Base-by-base conservation (phyloP, 306 rosid species). In the Vigna hirtella region DNA sequence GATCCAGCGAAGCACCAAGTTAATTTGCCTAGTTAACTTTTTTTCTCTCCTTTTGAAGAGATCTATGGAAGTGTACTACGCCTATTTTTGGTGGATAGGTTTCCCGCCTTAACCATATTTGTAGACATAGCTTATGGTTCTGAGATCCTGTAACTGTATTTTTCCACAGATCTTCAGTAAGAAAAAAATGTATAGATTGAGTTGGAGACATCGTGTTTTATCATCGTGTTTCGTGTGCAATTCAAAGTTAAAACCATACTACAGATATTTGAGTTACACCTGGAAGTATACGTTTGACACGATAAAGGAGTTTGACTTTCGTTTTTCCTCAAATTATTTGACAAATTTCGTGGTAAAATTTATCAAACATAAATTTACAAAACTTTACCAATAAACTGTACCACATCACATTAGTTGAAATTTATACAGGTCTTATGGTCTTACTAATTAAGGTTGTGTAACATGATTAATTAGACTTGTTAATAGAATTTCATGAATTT, bases 61-160 rank as follows among this genome's bases (percentile, higher is more conserved):
- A 69, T 73, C 15, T 67, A 66, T 73, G 76, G 71, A 58, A 77
- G 52, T 74, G 79, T 82, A 73, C 16, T 49, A 14, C 9, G 20
- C 56, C 22, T 51, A n/a, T 75, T 64, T 74, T 70, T 28, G 77
- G 61, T 62, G 78, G 81, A 69, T 81, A 45, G 82, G 72, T 50
- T 81, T 51, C 30, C 42, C 70, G 32, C 22, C 73, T 66, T 77
- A 58, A 81, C 36, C 63, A 9, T 66, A 53, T 55, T 53, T 40
- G 42, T 77, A 67, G 84, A 72, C 58, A 34, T 47, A 52, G 68
- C 81, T 71, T 6, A 14, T 49, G 72, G 52, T 51, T 68, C 73
- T 49, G 42, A 79, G 76, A 74, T 28, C 38, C 50, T 18, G 62
- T 52, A 47, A 30, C 77, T 48, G 47, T 12, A 11, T 50, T 50